Conservation (phyloP, 352 stramenopile genomes). For the Phytopythium delawarense region DNA sequence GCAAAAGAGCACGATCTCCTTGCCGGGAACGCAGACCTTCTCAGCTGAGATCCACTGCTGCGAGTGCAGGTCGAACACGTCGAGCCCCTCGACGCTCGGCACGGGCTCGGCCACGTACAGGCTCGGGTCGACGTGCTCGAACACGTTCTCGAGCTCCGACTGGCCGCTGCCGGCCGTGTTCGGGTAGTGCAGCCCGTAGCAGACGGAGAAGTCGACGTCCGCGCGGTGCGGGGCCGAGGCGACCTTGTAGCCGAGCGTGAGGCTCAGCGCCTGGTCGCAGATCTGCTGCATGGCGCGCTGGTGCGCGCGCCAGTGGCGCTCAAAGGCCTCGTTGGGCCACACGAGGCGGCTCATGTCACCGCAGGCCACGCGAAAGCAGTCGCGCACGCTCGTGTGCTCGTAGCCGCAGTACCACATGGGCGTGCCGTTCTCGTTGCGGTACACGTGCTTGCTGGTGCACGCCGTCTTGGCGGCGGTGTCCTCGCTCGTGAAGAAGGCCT, state of each 20-base stretch:
- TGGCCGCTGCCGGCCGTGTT: conserved; percentile 47
- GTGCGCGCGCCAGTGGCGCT: conserved; percentile 35
- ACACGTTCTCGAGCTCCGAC: conserved; percentile 54
- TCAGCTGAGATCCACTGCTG: conserved; percentile 52
- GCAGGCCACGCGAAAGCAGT: conserved; percentile 56
- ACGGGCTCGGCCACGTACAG: conserved; percentile 57
- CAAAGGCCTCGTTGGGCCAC: conserved; percentile 39
- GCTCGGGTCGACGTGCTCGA: conserved; percentile 62
- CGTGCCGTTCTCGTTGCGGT: conserved; percentile 51
- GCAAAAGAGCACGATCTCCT: conserved; percentile 61
- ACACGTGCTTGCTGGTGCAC: conserved; percentile 52
- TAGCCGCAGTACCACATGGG: conserved; percentile 67
- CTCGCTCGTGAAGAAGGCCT: conserved; percentile 40
- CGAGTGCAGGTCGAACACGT: conserved; percentile 48
- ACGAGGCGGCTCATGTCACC: conserved; percentile 42
- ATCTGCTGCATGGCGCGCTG: conserved; percentile 44
- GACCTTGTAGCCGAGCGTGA: conserved; percentile 44
- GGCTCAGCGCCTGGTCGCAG: conserved; percentile 43
- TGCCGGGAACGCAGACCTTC: conserved; percentile 40
- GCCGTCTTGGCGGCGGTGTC: conserved; percentile 32
- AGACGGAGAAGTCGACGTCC: conserved; percentile 53
- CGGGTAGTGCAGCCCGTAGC: conserved; percentile 59
- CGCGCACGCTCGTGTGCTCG: conserved; percentile 48
- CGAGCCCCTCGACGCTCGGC: conserved; percentile 42
- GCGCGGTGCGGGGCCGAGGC: conserved; percentile 20